phyloP scores from a whole-genome alignment of 148 eudicot species.

The Cornus suecica region DNA sequence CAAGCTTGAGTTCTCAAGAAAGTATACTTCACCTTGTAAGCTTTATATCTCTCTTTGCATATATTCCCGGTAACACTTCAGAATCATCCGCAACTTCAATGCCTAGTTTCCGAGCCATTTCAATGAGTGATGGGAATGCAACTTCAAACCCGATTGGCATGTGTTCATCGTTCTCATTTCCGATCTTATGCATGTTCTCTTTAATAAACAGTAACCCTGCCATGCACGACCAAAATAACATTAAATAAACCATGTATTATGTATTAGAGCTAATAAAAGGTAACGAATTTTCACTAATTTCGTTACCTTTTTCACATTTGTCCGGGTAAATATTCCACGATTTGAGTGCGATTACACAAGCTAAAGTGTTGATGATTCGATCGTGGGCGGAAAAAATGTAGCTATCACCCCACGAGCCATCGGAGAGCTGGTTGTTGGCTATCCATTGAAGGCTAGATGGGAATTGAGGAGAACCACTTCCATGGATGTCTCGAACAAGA shows the following conservation, averaged over 20 bases:
- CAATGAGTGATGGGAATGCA: constrained; percentile 78
- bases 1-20: background rate
- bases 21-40: constrained; percentile 86
- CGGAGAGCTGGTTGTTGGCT: constrained; percentile 54
- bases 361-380: constrained; percentile 63
- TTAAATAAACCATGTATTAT: too few relatives aligned
- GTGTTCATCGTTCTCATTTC: constrained; percentile 64
- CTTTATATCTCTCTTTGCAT: constrained; percentile 59
- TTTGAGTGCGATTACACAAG: constrained; percentile 71
- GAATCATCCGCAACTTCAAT: constrained; percentile 51
- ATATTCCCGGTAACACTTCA: constrained; percentile 50
- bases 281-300: too few relatives aligned
- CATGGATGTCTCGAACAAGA: constrained; percentile 49
- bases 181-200: constrained; percentile 59
- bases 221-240: too few relatives aligned
- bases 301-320: constrained; percentile 41
- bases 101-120: constrained; percentile 49
- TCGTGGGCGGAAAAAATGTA: constrained; percentile 54
- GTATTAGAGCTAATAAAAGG: too few relatives aligned
- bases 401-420: constrained; percentile 84
- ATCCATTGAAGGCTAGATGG: constrained; percentile 76
- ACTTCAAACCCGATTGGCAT: constrained; percentile 96
- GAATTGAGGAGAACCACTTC: constrained; percentile 54
- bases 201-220: constrained; percentile 59
- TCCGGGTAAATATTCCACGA: constrained; percentile 61